phyloP scores from a whole-genome alignment of 345 rosid genomes.

The Lepidium aucheri region DNA sequence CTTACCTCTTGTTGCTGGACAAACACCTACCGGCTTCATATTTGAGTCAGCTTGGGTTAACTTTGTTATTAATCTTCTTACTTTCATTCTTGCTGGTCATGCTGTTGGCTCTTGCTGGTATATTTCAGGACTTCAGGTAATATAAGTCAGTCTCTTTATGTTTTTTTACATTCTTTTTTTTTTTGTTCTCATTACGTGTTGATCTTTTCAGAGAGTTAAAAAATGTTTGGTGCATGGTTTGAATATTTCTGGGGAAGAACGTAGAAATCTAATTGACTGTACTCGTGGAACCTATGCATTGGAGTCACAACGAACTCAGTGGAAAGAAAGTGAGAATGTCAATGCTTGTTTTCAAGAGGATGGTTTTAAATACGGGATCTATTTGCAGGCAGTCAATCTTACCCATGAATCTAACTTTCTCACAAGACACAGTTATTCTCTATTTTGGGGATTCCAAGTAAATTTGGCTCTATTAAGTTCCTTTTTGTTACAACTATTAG shows the following conservation, averaged over 20 bases:
- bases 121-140: slow-evolving; percentile 67
- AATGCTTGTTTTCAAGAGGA: slow-evolving; percentile 38
- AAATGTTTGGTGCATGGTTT: slow-evolving; percentile 68
- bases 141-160: too few species aligned
- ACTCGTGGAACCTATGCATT: neutral
- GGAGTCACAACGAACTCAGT: neutral
- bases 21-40: slow-evolving; percentile 62
- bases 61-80: slow-evolving; percentile 73
- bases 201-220: slow-evolving; percentile 63
- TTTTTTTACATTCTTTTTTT: too few species aligned
- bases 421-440: slow-evolving; percentile 59
- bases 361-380: slow-evolving; percentile 55
- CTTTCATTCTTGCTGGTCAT: slow-evolving; percentile 64
- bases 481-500: neutral
- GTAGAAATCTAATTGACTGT: slow-evolving; percentile 51
- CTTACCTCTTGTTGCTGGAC: slow-evolving; percentile 66
- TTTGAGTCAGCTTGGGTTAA: slow-evolving; percentile 89
- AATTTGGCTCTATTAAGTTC: neutral
- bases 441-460: slow-evolving; percentile 98
- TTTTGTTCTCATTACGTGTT: neutral
- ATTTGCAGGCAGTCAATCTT: slow-evolving; percentile 41
- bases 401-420: slow-evolving; percentile 28
- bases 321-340: slow-evolving; percentile 35
- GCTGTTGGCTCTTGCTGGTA: slow-evolving; percentile 82
- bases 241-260: neutral